Evolutionary conservation across 768 basidiomycete species (phyloP).

Genomic region (Naganishia onofrii): DNA sequence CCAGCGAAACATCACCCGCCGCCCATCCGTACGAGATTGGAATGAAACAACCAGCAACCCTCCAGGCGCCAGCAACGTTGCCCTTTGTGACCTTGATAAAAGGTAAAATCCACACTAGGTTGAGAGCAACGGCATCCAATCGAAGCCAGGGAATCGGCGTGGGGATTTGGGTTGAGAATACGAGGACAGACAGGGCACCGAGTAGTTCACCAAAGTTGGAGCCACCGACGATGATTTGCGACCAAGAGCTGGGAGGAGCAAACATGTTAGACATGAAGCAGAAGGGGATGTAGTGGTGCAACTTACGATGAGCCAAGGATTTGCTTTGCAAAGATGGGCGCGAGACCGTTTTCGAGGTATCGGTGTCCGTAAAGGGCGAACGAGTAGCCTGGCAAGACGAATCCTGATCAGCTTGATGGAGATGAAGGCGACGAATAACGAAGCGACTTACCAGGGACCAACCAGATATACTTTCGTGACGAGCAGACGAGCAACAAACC

Average conservation of each 20-base stretch:
- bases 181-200: slow-evolving; percentile 5
- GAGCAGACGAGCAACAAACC: slow-evolving; percentile 28
- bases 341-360: slow-evolving; percentile 40
- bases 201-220: slow-evolving; percentile 42
- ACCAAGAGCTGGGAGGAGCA: slow-evolving; percentile 32
- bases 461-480: slow-evolving; percentile 33
- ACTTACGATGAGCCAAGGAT: slow-evolving; percentile 28
- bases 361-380: slow-evolving; percentile 42
- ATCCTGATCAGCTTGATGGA: background rate
- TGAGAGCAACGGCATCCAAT: slow-evolving; percentile 39
- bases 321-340: slow-evolving; percentile 43
- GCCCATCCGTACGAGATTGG: slow-evolving; percentile 46
- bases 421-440: background rate
- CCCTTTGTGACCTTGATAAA: slow-evolving; percentile 31
- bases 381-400: slow-evolving; percentile 15
- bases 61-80: slow-evolving; percentile 40
- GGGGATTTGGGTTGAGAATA: slow-evolving; percentile 22
- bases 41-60: slow-evolving; percentile 38
- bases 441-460: slow-evolving; percentile 24
- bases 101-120: slow-evolving; percentile 46
- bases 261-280: background rate
- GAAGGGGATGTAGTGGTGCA: background rate
- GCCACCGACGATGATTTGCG: slow-evolving; percentile 47
- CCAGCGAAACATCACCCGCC: slow-evolving; percentile 47
- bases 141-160: slow-evolving; percentile 41